Percentiles rank a stretch among this genome's conserved stretches.
Evolutionary conservation across 208 protist species (phyloP).

Genomic region (Trypanosoma vivax): DNA sequence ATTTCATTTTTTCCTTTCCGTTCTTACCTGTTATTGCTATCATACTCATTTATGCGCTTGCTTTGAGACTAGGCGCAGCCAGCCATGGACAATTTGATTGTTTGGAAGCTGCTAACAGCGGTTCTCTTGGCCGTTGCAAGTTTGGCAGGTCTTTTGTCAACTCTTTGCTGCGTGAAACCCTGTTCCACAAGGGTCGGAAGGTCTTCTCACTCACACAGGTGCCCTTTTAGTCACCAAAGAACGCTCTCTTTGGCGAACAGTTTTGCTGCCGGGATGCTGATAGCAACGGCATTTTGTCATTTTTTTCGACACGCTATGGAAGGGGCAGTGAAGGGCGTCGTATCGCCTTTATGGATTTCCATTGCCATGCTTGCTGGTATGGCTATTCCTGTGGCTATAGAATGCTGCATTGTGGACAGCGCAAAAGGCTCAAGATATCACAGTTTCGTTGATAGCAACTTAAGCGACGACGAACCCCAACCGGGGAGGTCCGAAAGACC

Average conservation of each 20-base stretch:
- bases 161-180: conserved; percentile 22
- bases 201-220: not conserved
- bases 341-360: conserved; percentile 13
- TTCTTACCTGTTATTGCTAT: too few relatives aligned
- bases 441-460: not conserved
- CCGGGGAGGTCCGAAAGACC: not conserved
- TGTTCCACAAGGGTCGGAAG: conserved; percentile 1
- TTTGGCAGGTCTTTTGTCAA: conserved; percentile 43
- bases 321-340: not conserved
- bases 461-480: too few relatives aligned
- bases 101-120: conserved; percentile 25
- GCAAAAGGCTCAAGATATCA: not conserved
- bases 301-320: conserved; percentile 42
- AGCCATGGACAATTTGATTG: conserved; percentile 8
- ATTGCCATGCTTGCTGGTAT: conserved; percentile 42
- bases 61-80: too few relatives aligned
- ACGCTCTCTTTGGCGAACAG: conserved; percentile 52
- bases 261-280: conserved; percentile 58
- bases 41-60: too few relatives aligned
- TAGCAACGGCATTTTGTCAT: conserved; percentile 51
- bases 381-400: conserved; percentile 54
- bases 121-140: conserved; percentile 34
- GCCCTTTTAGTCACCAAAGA: conserved; percentile 4
- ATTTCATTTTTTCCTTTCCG: too few relatives aligned
- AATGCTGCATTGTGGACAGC: conserved; percentile 8